phyloP scores from a whole-genome alignment of 345 rosid species.

The Litchi chinensis region DNA sequence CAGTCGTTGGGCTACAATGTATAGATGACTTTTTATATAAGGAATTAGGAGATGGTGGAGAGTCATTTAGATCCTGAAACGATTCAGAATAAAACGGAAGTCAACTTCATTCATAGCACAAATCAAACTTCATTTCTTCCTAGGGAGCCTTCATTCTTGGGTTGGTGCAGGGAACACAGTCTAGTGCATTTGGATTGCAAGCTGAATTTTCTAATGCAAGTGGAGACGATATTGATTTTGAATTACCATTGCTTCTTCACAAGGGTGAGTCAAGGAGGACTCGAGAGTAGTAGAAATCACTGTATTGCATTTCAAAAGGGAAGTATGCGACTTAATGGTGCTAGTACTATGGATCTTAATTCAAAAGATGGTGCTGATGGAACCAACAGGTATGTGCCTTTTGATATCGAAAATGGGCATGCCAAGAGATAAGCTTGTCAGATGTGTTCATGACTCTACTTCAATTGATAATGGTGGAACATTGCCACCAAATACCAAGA shows the following conservation, averaged over 20 bases:
- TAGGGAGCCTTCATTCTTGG: too few relatives aligned
- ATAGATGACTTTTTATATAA: constrained; percentile 23
- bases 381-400: constrained; percentile 47
- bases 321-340: constrained; percentile 51
- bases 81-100: constrained; percentile 19
- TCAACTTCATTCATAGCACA: too few relatives aligned
- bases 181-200: constrained; percentile 19
- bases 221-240: too few relatives aligned
- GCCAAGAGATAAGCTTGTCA: constrained; percentile 36
- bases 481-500: constrained; percentile 37
- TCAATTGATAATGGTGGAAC: constrained; percentile 31
- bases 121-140: constrained; percentile 30
- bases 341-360: constrained; percentile 26
- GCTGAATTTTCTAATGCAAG: too few relatives aligned
- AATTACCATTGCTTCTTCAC: constrained; percentile 36
- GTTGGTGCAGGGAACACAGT: too few relatives aligned
- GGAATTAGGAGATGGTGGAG: constrained; percentile 40
- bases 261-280: constrained; percentile 24
- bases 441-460: constrained; percentile 38
- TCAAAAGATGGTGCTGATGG: constrained; percentile 28
- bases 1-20: neutral
- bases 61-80: constrained; percentile 24
- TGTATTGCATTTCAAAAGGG: constrained; percentile 37
- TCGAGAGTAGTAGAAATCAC: constrained; percentile 25
- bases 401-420: constrained; percentile 64